phyloP scores from a whole-genome alignment of 106 monocot genomes.

The Apostasia shenzhenica region DNA sequence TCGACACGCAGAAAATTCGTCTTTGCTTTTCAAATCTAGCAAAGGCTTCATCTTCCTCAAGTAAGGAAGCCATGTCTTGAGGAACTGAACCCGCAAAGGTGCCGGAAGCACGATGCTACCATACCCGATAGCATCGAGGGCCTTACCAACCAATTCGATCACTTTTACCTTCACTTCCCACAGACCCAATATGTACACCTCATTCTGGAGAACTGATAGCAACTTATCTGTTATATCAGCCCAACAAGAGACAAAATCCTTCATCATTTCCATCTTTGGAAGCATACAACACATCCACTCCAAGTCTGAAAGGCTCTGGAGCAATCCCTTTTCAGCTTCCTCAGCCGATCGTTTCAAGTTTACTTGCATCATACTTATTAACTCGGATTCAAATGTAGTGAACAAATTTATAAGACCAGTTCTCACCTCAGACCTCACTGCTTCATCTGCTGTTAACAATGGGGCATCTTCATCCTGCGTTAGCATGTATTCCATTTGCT shows the following conservation, averaged over 20 bases:
- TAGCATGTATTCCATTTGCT: slow-evolving; percentile 93
- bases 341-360: slow-evolving; percentile 29
- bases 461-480: slow-evolving; percentile 68
- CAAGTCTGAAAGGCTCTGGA: slow-evolving; percentile 54
- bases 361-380: slow-evolving; percentile 29
- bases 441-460: slow-evolving; percentile 50
- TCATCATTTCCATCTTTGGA: slow-evolving; percentile 77
- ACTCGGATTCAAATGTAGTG: slow-evolving; percentile 35
- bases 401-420: slow-evolving; percentile 48
- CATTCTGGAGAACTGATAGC: slow-evolving; percentile 35
- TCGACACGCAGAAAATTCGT: slow-evolving; percentile 31
- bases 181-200: slow-evolving; percentile 39
- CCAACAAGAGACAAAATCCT: slow-evolving; percentile 63
- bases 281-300: slow-evolving; percentile 72
- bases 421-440: slow-evolving; percentile 48
- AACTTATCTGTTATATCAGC: slow-evolving; percentile 42
- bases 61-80: slow-evolving; percentile 76
- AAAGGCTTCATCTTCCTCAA: slow-evolving; percentile 65
- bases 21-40: slow-evolving; percentile 44
- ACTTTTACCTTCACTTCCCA: slow-evolving; percentile 64
- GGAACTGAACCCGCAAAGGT: slow-evolving; percentile 39
- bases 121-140: slow-evolving; percentile 81
- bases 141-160: slow-evolving; percentile 64
- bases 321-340: slow-evolving; percentile 39
- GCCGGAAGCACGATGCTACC: slow-evolving; percentile 79